A percentile compares a stretch with the other conserved stretches of the same genome.
These are phyloP conservation scores for Sarocladiaceae sp. DNA, from an alignment of 2,329 filamentous ascomycete genomes.

Conservation along the genomic window DNA sequence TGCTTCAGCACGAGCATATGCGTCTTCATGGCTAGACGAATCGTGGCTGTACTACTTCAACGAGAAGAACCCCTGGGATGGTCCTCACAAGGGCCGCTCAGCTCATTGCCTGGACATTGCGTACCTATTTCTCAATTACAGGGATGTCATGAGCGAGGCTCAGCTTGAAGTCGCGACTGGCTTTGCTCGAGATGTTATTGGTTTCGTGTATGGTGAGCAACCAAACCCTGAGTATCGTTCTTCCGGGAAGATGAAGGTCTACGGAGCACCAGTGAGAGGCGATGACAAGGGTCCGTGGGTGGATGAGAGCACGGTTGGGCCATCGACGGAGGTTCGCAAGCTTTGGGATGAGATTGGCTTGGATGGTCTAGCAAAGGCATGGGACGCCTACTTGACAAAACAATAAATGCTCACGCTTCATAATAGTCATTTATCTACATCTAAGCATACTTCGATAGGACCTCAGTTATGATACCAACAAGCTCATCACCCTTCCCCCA, in stretches of 20 bases:
- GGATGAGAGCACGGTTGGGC: background rate
- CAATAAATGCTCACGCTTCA: no score
- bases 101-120: background rate
- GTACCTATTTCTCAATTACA: background rate
- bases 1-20: background rate
- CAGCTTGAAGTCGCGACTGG: background rate
- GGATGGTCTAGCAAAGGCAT: background rate
- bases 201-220: background rate
- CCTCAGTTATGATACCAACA: slow-evolving; percentile 23
- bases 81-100: background rate
- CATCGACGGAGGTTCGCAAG: background rate
- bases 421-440: no score
- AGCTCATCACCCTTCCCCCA: slow-evolving; percentile 59
- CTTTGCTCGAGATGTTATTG: background rate
- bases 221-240: background rate
- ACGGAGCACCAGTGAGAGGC: background rate
- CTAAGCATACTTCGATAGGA: background rate
- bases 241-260: background rate
- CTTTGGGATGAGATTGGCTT: background rate
- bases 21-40: background rate
- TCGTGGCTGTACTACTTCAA: background rate
- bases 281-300: no score
- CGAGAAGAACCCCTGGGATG: background rate
- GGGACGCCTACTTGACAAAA: background rate
- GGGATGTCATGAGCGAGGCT: background rate